Base-by-base conservation (phyloP, 75 land plant genomes). In the Pseudotsuga menziesii region DNA sequence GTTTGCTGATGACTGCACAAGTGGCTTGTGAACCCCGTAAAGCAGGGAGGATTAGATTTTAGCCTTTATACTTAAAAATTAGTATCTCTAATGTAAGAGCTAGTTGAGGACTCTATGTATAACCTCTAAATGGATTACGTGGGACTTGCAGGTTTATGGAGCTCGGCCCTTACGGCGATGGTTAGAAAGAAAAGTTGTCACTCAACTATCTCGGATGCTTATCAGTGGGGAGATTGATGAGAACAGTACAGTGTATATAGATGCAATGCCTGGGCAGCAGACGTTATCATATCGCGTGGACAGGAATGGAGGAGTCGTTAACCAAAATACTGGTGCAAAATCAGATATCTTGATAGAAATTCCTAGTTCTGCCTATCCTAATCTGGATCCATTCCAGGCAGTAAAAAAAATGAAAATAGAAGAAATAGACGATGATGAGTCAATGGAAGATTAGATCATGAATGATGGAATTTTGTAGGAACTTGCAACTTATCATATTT, bases 121-220 rank as follows among this genome's bases (percentile, higher is more conserved):
- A 48, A 48, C 54, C 54, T 48, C 54, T 48, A 48, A 48, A 48
- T 48, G 54, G 54, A 48, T 48, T 9, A 48, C 12, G 54, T 44
- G 52, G 52, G 15, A n/a, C 7, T 29, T 78, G 15, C 85, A 95
- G 98, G 92, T 94, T 25, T 97, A 91, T 80, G 99, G 99, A 70
- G 98, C 98, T 11, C 88, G 99, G 15, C 98, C 99, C 1, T 83
- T 97, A 4, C 88, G 99, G 55, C 85, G 99, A 25, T 97, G 95
- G 95, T 64, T 97, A 77, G 99, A 97, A 89, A 93, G 85, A 74
- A 91, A 78, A 78, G 99, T 97, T 36, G 99, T 97, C 66, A 97
- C 98, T 3, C 85, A 97, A 64, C 74, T 97, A 56, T 97, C 99
- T 23, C 84, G 56, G 61, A 94, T 97, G 99, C 87, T 97, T 9